phyloP scores from a whole-genome alignment of 108 stramenopile species.

The Chaetoceros tenuissimus region DNA sequence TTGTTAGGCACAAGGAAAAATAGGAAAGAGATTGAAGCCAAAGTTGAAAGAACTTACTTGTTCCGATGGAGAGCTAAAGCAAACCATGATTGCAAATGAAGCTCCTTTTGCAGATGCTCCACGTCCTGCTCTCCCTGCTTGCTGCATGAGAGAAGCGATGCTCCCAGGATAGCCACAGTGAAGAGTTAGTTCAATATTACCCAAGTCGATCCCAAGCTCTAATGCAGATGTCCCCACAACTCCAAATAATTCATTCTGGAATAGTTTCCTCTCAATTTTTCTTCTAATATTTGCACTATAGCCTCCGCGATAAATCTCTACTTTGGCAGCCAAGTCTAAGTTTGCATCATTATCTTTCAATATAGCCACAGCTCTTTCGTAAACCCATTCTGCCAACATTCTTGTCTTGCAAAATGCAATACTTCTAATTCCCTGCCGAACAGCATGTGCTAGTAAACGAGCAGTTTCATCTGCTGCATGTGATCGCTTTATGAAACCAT shows the following conservation, averaged over 20 bases:
- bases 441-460: slow-evolving; percentile 68
- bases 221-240: slow-evolving; percentile 89
- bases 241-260: slow-evolving; percentile 71
- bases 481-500: slow-evolving; percentile 28
- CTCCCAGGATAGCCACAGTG: slow-evolving; percentile 88
- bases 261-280: slow-evolving; percentile 85
- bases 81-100: slow-evolving; percentile 81
- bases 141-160: slow-evolving; percentile 72
- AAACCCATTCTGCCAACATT: slow-evolving; percentile 90
- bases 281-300: slow-evolving; percentile 81
- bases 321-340: slow-evolving; percentile 33
- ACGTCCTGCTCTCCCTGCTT: slow-evolving; percentile 93
- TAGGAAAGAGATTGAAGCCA: slow-evolving; percentile 1
- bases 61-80: slow-evolving; percentile 81
- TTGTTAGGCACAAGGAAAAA: slow-evolving; percentile 7
- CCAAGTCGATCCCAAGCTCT: slow-evolving; percentile 96
- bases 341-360: slow-evolving; percentile 36
- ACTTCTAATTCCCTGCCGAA: slow-evolving; percentile 64
- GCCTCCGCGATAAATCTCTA: slow-evolving; percentile 93
- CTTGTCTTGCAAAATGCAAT: slow-evolving; percentile 94
- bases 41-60: slow-evolving; percentile 30
- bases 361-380: slow-evolving; percentile 40
- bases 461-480: slow-evolving; percentile 94
- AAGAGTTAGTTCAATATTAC: slow-evolving; percentile 86
- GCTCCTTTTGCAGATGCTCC: slow-evolving; percentile 24